Base-by-base conservation (phyloP, 2,329 filamentous ascomycete genomes). In the Aspergillus candidus region DNA sequence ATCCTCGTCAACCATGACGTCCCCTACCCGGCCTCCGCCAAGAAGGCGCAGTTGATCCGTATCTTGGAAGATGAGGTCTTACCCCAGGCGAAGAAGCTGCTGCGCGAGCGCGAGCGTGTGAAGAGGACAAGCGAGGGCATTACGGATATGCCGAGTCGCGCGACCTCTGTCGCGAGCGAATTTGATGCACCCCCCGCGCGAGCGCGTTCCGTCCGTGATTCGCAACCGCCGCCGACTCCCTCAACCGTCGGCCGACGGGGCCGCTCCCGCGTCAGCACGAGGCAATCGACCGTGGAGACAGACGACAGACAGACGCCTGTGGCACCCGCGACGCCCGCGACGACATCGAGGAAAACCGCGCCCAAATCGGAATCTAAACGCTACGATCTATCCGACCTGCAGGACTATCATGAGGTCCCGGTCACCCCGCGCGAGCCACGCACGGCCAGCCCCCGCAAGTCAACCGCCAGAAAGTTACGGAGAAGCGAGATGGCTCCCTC, bases 1-100 rank as follows among this genome's bases (percentile, higher is more conserved):
- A 94, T 97, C 53, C 80, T 98, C 46, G 86, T 97, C 59, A 85
- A 82, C 53, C 88, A 98, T 71, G 86, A 89, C 62, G 74, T 97
- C 59, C 72, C 81, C 32, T 97, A 95, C 63, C 84, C 90, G 4
- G 83, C 88, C 0, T 90, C 83, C 4, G 89, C 93, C 11, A 98
- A 97, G 72, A 98, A 98, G 72, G 73, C 81, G 0, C 84, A 94
- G 61, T 80, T 98, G 15, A 76, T 98, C 48, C 82, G 86, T 6
- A 80, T 97, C 37, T 89, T 98, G 68, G 82, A 84, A 60, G 75
- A 85, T 29, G 74, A 93, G 51, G 78, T 98, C 22, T 70, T 87
- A 4, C 86, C 91, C 0, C 84, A 91, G 57, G 84, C 88, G 2
- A 79, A 79, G 53, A 86, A 84, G 66, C 78, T 97, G 17, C 75